Conservation (phyloP, 2,329 filamentous ascomycete species). For the Fusarium circinatum region DNA sequence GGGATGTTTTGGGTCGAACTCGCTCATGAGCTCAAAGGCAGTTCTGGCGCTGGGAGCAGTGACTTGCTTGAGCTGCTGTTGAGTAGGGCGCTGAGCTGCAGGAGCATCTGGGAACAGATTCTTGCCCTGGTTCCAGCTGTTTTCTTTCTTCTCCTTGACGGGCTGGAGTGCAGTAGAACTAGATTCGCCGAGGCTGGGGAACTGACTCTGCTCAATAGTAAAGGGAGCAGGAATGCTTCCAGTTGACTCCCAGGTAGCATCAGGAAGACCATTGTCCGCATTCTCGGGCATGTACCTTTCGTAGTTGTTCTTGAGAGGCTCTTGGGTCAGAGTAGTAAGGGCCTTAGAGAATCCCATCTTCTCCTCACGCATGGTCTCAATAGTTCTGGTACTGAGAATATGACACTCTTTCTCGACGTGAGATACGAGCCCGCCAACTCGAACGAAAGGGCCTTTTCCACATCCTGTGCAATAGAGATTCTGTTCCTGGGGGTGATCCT, state of each 20-base stretch:
- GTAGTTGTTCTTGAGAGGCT: slow-evolving; percentile 46
- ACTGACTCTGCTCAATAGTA: slow-evolving; percentile 19
- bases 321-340: slow-evolving; percentile 42
- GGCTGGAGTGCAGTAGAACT: not conserved
- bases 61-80: slow-evolving; percentile 29
- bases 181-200: slow-evolving; percentile 26
- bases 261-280: not conserved
- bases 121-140: slow-evolving; percentile 24
- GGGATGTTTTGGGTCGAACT: slow-evolving; percentile 57
- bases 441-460: slow-evolving; percentile 48
- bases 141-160: slow-evolving; percentile 13
- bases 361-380: slow-evolving; percentile 50
- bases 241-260: not conserved
- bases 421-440: slow-evolving; percentile 51
- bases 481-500: slow-evolving; percentile 55
- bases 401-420: slow-evolving; percentile 60
- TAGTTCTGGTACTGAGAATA: slow-evolving; percentile 45
- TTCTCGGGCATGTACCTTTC: slow-evolving; percentile 40
- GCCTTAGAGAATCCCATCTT: slow-evolving; percentile 50
- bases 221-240: slow-evolving; percentile 6
- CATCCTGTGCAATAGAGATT: slow-evolving; percentile 61
- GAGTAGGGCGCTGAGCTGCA: slow-evolving; percentile 29
- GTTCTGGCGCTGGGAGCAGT: slow-evolving; percentile 21
- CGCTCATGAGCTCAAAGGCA: slow-evolving; percentile 33
- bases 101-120: slow-evolving; percentile 42